Evolutionary conservation across 768 basidiomycete species (phyloP).

Genomic region (Sporobolomyces pararoseus): DNA sequence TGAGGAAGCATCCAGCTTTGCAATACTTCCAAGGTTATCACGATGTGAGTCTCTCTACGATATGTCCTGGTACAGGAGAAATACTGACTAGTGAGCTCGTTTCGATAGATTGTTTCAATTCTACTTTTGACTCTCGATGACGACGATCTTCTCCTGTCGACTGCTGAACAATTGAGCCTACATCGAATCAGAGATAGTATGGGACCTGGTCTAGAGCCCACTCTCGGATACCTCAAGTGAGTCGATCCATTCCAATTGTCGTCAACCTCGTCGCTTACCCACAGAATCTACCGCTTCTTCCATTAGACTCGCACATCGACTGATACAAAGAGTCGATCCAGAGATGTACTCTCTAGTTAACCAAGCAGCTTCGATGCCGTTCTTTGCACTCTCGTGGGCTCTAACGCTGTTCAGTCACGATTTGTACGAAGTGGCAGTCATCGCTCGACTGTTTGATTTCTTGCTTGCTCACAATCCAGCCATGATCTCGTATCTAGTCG

Average conservation of each 20-base stretch:
- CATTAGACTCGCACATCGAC: constrained; percentile 49
- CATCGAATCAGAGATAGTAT: constrained; percentile 52
- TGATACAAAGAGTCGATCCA: constrained; percentile 50
- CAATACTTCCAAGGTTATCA: constrained; percentile 53
- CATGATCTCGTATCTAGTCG: constrained; percentile 52
- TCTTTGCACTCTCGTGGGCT: constrained; percentile 54
- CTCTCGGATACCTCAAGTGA: constrained; percentile 51
- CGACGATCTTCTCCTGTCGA: constrained; percentile 15
- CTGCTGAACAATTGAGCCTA: constrained; percentile 48
- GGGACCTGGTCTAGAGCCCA: constrained; percentile 51
- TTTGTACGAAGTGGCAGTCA: constrained; percentile 49
- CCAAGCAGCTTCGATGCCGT: constrained; percentile 51
- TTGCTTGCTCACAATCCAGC: constrained; percentile 52
- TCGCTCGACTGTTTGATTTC: constrained; percentile 53
- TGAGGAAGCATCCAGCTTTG: constrained; percentile 48
- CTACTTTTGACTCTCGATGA: constrained; percentile 44
- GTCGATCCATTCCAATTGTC: constrained; percentile 14
- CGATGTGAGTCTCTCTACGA: constrained; percentile 1
- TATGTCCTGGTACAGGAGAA: no score
- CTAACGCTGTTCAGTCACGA: constrained; percentile 54
- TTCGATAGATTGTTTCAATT: constrained; percentile 53
- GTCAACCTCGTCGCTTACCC: not conserved
- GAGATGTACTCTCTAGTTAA: constrained; percentile 48
- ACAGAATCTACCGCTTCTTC: no score
- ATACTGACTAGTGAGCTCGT: no score